Evolutionary conservation across 179 eudicot genomes (phyloP).

Genomic region (Nepenthes alata): DNA sequence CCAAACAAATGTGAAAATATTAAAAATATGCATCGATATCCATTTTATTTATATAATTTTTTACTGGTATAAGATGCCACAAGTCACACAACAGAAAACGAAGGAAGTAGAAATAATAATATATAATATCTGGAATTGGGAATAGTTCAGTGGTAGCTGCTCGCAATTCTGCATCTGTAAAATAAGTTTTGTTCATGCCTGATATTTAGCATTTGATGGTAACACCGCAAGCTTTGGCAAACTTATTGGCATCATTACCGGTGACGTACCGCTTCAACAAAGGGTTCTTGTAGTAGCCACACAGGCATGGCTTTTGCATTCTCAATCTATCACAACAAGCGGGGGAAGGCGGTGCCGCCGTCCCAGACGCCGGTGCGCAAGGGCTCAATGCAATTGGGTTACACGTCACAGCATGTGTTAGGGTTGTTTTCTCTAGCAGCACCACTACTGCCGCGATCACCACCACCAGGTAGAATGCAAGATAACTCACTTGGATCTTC

Average conservation of each 20-base stretch:
- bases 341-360: not conserved
- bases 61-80: too few species aligned
- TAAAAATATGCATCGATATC: too few species aligned
- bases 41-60: too few species aligned
- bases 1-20: too few species aligned
- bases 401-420: conserved; percentile 33
- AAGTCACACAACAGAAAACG: too few species aligned
- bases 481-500: too few species aligned
- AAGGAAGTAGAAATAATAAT: too few species aligned
- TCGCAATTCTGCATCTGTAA: too few species aligned
- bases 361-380: conserved; percentile 22
- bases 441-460: conserved; percentile 6
- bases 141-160: too few species aligned
- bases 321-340: not conserved
- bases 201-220: not conserved
- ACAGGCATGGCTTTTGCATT: conserved; percentile 1
- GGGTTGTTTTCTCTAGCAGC: conserved; percentile 9
- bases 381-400: conserved; percentile 25
- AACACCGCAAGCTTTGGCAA: conserved; percentile 4
- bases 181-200: too few species aligned
- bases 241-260: conserved; percentile 1
- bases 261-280: not conserved
- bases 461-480: conserved; percentile 1
- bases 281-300: conserved; percentile 2
- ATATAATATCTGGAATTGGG: too few species aligned